These are phyloP conservation scores for Nicotiana tomentosiformis DNA, from an alignment of 257 asterid genomes.

Conservation along the genomic window DNA sequence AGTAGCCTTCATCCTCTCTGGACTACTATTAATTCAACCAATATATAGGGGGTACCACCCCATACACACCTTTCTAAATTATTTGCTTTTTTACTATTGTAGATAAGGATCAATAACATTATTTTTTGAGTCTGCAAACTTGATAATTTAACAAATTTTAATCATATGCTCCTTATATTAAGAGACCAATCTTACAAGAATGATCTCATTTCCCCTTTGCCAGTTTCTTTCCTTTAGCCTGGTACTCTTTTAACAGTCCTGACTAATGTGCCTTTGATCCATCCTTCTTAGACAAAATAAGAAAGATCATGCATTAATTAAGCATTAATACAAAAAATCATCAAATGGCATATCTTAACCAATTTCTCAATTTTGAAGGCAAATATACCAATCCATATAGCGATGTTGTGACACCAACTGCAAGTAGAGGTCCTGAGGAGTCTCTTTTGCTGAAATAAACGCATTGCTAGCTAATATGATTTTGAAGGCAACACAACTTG, in stretches of 20 bases:
- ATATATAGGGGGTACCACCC: neutral
- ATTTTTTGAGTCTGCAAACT: neutral
- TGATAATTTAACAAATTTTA: neutral
- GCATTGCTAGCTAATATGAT: neutral
- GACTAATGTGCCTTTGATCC: neutral
- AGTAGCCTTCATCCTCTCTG: slow-evolving; percentile 35
- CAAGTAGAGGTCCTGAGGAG: neutral
- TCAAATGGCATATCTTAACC: neutral
- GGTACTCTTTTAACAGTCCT: neutral
- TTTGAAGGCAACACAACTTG: neutral
- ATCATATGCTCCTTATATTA: neutral
- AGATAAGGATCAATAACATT: slow-evolving; percentile 1
- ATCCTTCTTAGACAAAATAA: neutral
- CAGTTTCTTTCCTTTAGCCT: neutral
- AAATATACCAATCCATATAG: neutral
- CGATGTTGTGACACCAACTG: neutral
- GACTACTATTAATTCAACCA: slow-evolving; percentile 16
- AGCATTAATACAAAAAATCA: neutral
- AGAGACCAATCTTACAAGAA: neutral
- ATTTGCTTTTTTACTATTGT: slow-evolving; percentile 7
- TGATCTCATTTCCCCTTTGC: neutral
- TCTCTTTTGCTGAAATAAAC: neutral
- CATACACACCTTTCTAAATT: neutral
- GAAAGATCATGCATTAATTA: too few relatives aligned
- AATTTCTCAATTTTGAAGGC: neutral